Evolutionary conservation across 805 yeast species (phyloP), one percentile per base, ranked within the genome.

Genomic region (Monosporozyma siamensis): DNA sequence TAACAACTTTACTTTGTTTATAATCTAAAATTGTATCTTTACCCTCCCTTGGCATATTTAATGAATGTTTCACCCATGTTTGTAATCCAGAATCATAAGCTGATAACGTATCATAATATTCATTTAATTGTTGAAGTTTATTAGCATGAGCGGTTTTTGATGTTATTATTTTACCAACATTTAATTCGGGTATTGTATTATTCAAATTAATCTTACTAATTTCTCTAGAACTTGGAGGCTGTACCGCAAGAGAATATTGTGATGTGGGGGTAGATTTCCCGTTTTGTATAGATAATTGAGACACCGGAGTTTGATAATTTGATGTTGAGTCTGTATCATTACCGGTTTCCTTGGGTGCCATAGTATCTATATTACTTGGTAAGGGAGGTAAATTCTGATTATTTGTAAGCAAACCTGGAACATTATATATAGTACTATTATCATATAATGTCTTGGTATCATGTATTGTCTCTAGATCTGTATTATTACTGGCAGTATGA

Each of bases 71-170:
- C 10, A 78, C 64, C 81, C 84, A 81, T 1, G 68, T 63, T 20
- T 69, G 69, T n/a, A 81, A 58, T 1, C 85, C 85, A 0, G 80
- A 68, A 40, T 78, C 78, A 47, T 67, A 69, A 6, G 62, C 65
- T 1, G 57, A 44, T 42, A 63, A 32, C 71, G 75, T 44, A 65
- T 69, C 18, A 45, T 56, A 47, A 71, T 64, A 15, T 6, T 40
- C 31, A 12, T 48, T 48, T 24, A 63, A 43, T 37, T 54, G 53
- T n/a, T 48, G 41, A n/a, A 59, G 44, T 39, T 61, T 63, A 3
- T 39, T 21, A 2, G 46, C 43, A 43, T 53, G 60, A 15, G 30
- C 15, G 8, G 36, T 35, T 4, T 47, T 24, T 1, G 54, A 31
- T 3, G 30, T 41, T 4, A 62, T 42, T 70, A 77, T 11, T 63